phyloP scores from a whole-genome alignment of 139 green algal genomes.

The Tetradesmus lagerheimii region DNA sequence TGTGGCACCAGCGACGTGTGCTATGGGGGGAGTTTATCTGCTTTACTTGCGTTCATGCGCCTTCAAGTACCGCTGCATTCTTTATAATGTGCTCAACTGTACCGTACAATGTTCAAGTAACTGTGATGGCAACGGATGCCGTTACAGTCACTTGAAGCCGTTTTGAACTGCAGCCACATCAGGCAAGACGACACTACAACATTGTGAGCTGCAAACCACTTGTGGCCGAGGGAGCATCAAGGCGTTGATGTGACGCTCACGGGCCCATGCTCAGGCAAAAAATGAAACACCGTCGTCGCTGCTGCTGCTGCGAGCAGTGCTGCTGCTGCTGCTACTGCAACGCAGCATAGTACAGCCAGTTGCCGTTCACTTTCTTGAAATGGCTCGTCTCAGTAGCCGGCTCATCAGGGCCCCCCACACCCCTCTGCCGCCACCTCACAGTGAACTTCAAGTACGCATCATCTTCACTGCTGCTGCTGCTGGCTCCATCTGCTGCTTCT shows the following conservation, averaged over 20 bases:
- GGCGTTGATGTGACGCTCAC: neutral
- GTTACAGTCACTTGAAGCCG: too few relatives aligned
- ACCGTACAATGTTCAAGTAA: too few relatives aligned
- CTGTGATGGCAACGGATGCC: too few relatives aligned
- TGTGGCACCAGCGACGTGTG: too few relatives aligned
- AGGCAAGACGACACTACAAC: too few relatives aligned
- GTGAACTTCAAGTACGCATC: conserved; percentile 12
- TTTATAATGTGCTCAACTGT: too few relatives aligned
- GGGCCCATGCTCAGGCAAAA: neutral
- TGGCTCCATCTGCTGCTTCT: neutral
- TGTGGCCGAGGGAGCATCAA: conserved; percentile 15
- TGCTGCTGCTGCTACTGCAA: neutral
- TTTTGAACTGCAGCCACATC: too few relatives aligned
- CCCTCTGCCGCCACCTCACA: neutral
- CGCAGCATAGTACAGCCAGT: conserved; percentile 31
- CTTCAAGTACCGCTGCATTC: too few relatives aligned
- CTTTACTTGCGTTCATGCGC: too few relatives aligned
- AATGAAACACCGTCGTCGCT: neutral
- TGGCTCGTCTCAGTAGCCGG: conserved; percentile 13
- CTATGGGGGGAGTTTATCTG: too few relatives aligned
- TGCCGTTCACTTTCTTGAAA: conserved; percentile 29
- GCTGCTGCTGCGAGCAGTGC: neutral
- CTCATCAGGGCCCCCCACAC: neutral
- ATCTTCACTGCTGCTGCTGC: conserved; percentile 6
- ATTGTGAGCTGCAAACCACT: too few relatives aligned